Evolutionary conservation across 1,284 basidiomycete genomes (phyloP).

Genomic region (Pseudozyma sp.): DNA sequence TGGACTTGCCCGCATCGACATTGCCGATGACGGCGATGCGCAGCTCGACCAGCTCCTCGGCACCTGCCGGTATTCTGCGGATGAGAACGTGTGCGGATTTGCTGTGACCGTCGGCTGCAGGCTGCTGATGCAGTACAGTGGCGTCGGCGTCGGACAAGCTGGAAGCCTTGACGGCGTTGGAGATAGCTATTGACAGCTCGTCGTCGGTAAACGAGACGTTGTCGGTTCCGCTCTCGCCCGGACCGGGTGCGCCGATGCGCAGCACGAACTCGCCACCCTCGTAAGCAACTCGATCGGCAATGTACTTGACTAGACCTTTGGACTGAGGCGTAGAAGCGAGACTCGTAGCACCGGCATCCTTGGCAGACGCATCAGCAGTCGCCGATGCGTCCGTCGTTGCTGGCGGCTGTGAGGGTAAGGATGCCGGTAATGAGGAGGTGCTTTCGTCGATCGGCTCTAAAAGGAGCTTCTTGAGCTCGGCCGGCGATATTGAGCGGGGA

Average conservation of each 20-base stretch:
- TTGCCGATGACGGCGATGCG: constrained; percentile 96
- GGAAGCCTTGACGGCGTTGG: constrained; percentile 44
- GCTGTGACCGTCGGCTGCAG: constrained; percentile 14
- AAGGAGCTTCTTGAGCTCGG: constrained; percentile 35
- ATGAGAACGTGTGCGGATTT: constrained; percentile 48
- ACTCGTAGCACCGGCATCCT: not conserved
- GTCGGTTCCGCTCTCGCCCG: constrained; percentile 6
- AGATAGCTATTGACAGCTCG: constrained; percentile 44
- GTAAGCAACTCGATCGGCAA: constrained; percentile 42
- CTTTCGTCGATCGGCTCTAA: constrained; percentile 35
- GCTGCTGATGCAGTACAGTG: constrained; percentile 41
- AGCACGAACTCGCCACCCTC: constrained; percentile 56
- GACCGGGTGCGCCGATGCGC: constrained; percentile 29
- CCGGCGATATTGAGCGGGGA: constrained; percentile 9
- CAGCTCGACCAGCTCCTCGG: constrained; percentile 76
- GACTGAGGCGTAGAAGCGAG: constrained; percentile 13
- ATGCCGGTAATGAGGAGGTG: constrained; percentile 5
- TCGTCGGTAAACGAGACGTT: constrained; percentile 29
- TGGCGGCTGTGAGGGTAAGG: constrained; percentile 7
- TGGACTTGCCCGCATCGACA: constrained; percentile 86
- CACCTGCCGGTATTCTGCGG: constrained; percentile 56
- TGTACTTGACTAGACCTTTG: constrained; percentile 38
- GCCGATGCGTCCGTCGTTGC: not conserved
- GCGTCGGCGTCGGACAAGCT: constrained; percentile 47
- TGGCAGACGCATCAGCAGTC: not conserved